Conservation (phyloP, 768 basidiomycete genomes). For the Infundibulicybe gibba region DNA sequence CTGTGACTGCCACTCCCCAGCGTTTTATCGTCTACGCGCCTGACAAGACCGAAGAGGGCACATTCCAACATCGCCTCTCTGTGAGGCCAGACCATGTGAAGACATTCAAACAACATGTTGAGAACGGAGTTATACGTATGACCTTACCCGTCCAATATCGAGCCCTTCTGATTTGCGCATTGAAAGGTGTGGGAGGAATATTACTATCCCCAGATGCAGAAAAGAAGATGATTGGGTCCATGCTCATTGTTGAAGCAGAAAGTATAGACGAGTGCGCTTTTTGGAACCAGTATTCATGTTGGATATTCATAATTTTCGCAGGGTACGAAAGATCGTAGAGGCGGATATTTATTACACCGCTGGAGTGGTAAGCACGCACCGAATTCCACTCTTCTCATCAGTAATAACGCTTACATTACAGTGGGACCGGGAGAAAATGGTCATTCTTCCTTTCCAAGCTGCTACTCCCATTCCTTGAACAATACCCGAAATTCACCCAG, state of each 20-base stretch:
- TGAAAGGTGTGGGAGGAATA: too few species aligned
- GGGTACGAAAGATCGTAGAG: neutral
- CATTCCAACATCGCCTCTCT: slow-evolving; percentile 51
- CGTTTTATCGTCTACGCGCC: slow-evolving; percentile 62
- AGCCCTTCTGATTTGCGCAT: too few species aligned
- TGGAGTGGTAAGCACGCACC: neutral
- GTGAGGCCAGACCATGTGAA: slow-evolving; percentile 53
- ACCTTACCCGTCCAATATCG: slow-evolving; percentile 1
- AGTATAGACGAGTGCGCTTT: neutral
- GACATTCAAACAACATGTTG: slow-evolving; percentile 34
- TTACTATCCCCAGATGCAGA: neutral
- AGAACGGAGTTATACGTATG: slow-evolving; percentile 50
- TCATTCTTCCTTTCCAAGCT: neutral
- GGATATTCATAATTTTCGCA: neutral
- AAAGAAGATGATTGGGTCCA: neutral
- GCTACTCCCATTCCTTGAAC: neutral
- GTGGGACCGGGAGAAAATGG: neutral
- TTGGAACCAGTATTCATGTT: neutral
- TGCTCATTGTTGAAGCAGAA: neutral
- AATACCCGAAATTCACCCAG: too few species aligned
- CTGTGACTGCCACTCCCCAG: too few species aligned
- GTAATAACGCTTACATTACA: neutral
- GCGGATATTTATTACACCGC: neutral
- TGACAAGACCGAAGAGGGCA: slow-evolving; percentile 57
- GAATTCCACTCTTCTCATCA: neutral